These are phyloP conservation scores for Mycena metata DNA, from an alignment of 768 basidiomycete species.

Conservation along the genomic window DNA sequence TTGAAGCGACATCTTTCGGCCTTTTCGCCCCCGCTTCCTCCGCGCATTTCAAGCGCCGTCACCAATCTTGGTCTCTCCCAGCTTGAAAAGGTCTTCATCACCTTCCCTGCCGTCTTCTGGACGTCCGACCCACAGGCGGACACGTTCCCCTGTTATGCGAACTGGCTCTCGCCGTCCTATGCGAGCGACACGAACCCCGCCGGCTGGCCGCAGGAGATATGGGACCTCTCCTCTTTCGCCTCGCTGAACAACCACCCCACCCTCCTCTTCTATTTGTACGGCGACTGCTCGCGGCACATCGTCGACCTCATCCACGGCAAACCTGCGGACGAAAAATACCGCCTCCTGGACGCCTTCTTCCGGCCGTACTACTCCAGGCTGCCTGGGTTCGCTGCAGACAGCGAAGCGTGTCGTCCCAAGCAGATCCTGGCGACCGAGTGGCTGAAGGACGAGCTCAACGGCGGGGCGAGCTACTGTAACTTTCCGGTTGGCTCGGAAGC, in stretches of 20 bases:
- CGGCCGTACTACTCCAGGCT: slow-evolving; percentile 39
- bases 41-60: slow-evolving; percentile 34
- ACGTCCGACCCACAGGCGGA: slow-evolving; percentile 32
- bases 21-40: slow-evolving; percentile 34
- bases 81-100: slow-evolving; percentile 41
- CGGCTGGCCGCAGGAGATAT: slow-evolving; percentile 40
- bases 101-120: slow-evolving; percentile 39
- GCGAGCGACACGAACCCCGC: slow-evolving; percentile 38
- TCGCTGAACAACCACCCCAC: slow-evolving; percentile 42
- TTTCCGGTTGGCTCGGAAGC: slow-evolving; percentile 37
- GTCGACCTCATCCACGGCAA: slow-evolving; percentile 36
- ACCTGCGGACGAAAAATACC: slow-evolving; percentile 34
- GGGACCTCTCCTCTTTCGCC: slow-evolving; percentile 39
- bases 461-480: slow-evolving; percentile 40
- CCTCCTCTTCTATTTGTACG: slow-evolving; percentile 39
- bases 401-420: slow-evolving; percentile 29
- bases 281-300: slow-evolving; percentile 39
- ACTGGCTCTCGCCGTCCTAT: slow-evolving; percentile 38
- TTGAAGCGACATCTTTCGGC: slow-evolving; percentile 35
- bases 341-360: slow-evolving; percentile 36
- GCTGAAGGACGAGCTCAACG: slow-evolving; percentile 34
- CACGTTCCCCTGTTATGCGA: slow-evolving; percentile 37
- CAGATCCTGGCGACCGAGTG: slow-evolving; percentile 40
- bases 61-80: slow-evolving; percentile 39
- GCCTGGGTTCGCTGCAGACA: slow-evolving; percentile 31